Percentiles rank a stretch among this genome's conserved stretches.
Conservation (phyloP, 1,284 basidiomycete genomes). For the Trichosporon coremiiforme region DNA sequence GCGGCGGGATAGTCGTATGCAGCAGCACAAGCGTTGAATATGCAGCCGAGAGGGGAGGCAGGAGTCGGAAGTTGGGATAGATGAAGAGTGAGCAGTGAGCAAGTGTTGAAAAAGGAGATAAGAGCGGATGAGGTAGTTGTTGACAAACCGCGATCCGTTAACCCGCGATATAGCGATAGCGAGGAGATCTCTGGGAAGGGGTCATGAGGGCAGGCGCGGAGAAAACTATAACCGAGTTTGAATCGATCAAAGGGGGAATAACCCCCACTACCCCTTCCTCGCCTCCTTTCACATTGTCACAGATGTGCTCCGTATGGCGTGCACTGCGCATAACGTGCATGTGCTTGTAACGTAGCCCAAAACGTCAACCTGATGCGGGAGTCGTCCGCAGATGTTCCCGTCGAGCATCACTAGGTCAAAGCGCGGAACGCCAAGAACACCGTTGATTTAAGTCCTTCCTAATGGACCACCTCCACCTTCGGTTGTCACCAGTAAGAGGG, state of each 20-base stretch:
- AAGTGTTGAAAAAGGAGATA: not conserved
- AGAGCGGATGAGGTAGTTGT: conserved; percentile 2
- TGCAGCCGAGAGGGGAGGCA: not conserved
- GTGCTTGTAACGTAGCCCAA: not conserved
- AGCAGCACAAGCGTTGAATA: not conserved
- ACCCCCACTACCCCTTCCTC: not conserved
- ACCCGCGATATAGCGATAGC: not conserved
- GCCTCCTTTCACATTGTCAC: not conserved
- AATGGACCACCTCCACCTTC: conserved; percentile 4
- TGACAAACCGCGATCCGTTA: not conserved
- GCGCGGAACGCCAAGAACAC: not conserved
- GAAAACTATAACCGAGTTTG: not conserved
- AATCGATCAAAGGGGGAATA: not conserved
- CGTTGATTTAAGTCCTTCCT: not conserved
- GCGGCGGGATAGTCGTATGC: not conserved
- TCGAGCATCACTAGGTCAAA: not conserved
- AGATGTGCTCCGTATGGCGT: not conserved
- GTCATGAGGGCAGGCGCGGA: conserved; percentile 5
- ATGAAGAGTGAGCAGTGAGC: not conserved
- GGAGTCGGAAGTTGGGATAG: not conserved
- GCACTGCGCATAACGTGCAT: not conserved
- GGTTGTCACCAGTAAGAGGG: not conserved
- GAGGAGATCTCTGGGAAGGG: not conserved
- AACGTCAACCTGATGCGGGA: not conserved
- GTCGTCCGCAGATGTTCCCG: not conserved